A percentile compares a stretch with the other conserved stretches of the same genome.
Evolutionary conservation across 306 rosid genomes (phyloP).

Genomic region (Vicia villosa): DNA sequence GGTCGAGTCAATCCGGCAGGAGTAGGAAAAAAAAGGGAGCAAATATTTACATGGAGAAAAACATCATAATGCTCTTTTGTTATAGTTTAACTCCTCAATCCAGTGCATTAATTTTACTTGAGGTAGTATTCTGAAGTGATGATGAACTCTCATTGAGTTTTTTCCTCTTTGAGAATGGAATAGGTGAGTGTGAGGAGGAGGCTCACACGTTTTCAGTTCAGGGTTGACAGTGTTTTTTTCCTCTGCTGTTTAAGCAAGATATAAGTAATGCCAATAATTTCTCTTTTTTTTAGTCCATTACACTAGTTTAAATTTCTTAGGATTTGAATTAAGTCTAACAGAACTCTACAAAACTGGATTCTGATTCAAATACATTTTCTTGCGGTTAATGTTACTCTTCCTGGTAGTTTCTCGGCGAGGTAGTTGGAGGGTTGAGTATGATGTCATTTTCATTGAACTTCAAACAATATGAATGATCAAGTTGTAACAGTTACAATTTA

Average conservation of each 20-base stretch:
- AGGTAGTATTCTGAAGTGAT: constrained; percentile 2
- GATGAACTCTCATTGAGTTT: neutral
- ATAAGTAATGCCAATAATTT: neutral
- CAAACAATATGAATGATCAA: neutral
- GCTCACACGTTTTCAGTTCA: neutral
- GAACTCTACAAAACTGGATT: neutral
- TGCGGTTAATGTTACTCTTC: neutral
- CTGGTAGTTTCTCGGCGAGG: neutral
- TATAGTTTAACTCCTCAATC: neutral
- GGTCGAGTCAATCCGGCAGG: no score
- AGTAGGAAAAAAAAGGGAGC: neutral
- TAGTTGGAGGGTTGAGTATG: neutral
- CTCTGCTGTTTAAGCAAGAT: neutral
- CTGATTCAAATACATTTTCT: no score
- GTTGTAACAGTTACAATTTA: neutral
- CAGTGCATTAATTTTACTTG: neutral
- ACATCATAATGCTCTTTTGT: neutral
- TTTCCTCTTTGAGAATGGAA: constrained; percentile 11
- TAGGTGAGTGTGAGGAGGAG: neutral
- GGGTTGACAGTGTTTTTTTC: neutral
- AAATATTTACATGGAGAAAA: neutral
- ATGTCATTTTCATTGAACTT: neutral
- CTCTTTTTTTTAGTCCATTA: neutral
- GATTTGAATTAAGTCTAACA: neutral
- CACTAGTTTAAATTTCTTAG: neutral